These are phyloP conservation scores for Periconia sp. DNA, from an alignment of 2,329 filamentous ascomycete genomes.

Conservation along the genomic window DNA sequence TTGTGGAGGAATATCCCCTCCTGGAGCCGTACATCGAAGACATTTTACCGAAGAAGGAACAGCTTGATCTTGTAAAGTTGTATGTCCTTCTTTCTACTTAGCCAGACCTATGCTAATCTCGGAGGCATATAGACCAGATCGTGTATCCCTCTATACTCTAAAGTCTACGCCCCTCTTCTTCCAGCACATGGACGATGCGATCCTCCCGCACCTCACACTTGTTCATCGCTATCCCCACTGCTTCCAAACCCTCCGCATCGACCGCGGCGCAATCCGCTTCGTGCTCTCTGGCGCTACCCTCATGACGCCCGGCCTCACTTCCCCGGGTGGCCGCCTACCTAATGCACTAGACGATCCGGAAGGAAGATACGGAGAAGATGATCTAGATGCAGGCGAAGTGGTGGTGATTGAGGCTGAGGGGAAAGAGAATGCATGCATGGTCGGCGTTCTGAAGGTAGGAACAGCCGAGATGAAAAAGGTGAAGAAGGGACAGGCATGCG, in stretches of 20 bases:
- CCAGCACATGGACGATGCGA: slow-evolving; percentile 77
- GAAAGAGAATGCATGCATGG: slow-evolving; percentile 87
- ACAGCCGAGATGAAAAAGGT: slow-evolving; percentile 93
- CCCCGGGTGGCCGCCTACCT: slow-evolving; percentile 79
- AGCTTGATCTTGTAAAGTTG: slow-evolving; percentile 89
- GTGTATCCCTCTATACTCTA: slow-evolving; percentile 86
- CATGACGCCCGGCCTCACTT: slow-evolving; percentile 94
- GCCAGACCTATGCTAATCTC: slow-evolving; percentile 11
- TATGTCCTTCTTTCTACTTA: slow-evolving; percentile 38
- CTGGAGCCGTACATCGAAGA: slow-evolving; percentile 90
- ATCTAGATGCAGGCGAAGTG: slow-evolving; percentile 79
- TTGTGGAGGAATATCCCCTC: slow-evolving; percentile 84
- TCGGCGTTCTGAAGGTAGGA: slow-evolving; percentile 81
- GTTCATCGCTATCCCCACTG: slow-evolving; percentile 88
- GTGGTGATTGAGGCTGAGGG: slow-evolving; percentile 93
- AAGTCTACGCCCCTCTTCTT: slow-evolving; percentile 84
- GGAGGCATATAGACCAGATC: slow-evolving; percentile 68
- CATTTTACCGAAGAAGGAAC: slow-evolving; percentile 92
- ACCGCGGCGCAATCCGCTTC: slow-evolving; percentile 95
- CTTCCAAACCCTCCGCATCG: slow-evolving; percentile 86
- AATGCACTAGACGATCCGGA: slow-evolving; percentile 51
- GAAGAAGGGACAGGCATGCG: slow-evolving; percentile 92
- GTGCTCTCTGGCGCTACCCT: slow-evolving; percentile 91
- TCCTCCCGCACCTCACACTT: slow-evolving; percentile 86
- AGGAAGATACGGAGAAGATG: slow-evolving; percentile 62